These are phyloP conservation scores for Orychophragmus violaceus DNA, from an alignment of 345 rosid genomes.

Conservation along the genomic window DNA sequence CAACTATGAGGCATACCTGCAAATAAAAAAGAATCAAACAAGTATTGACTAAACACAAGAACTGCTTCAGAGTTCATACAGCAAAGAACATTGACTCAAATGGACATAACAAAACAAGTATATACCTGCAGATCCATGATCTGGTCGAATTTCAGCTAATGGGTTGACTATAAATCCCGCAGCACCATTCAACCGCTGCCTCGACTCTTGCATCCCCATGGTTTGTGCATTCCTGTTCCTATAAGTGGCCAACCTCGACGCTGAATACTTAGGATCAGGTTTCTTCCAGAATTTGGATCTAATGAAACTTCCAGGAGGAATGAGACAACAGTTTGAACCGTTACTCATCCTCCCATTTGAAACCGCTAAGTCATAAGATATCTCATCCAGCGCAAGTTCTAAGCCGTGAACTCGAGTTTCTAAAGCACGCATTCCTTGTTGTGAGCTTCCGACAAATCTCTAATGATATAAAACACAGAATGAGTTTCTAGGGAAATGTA, in stretches of 20 bases:
- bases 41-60: not conserved
- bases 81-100: not conserved
- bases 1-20: slow-evolving; percentile 21
- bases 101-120: not conserved
- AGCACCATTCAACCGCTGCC: slow-evolving; percentile 44
- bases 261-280: slow-evolving; percentile 36
- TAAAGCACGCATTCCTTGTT: slow-evolving; percentile 68
- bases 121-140: slow-evolving; percentile 17
- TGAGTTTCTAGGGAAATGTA: not conserved
- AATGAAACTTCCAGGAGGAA: slow-evolving; percentile 61
- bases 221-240: slow-evolving; percentile 35
- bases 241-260: slow-evolving; percentile 41
- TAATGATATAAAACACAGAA: slow-evolving; percentile 22
- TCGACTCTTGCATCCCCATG: slow-evolving; percentile 34
- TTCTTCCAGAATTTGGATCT: slow-evolving; percentile 80
- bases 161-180: slow-evolving; percentile 76
- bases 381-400: slow-evolving; percentile 86
- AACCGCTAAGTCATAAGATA: slow-evolving; percentile 81
- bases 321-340: slow-evolving; percentile 57
- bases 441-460: slow-evolving; percentile 85
- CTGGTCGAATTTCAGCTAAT: slow-evolving; percentile 61
- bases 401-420: slow-evolving; percentile 87
- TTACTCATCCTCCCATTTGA: slow-evolving; percentile 68
- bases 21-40: not conserved
- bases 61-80: not conserved